These are phyloP conservation scores for Bolboschoenoplectus hybrid DNA, from an alignment of 202 grass and related monocot species.

Conservation along the genomic window DNA sequence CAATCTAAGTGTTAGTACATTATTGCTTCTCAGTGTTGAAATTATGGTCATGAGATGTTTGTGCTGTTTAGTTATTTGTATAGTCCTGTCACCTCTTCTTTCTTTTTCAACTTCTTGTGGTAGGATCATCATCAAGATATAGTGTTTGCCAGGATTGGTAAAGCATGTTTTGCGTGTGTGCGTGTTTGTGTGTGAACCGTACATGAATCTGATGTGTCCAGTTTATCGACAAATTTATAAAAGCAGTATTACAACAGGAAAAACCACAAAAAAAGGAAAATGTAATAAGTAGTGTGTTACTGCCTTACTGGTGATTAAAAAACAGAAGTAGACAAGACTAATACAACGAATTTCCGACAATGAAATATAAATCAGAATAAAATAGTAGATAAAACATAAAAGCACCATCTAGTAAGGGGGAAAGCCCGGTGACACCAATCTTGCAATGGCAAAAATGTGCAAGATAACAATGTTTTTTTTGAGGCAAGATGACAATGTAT, in stretches of 20 bases:
- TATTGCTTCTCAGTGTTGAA: not conserved
- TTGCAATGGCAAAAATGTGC: too few species aligned
- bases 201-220: not conserved
- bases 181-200: not conserved
- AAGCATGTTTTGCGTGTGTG: not conserved
- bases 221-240: not conserved
- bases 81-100: constrained; percentile 24
- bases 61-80: constrained; percentile 34
- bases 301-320: not conserved
- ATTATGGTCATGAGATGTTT: constrained; percentile 24
- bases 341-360: not conserved
- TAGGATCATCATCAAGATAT: constrained; percentile 14
- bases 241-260: not conserved
- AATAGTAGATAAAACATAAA: not conserved
- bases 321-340: not conserved
- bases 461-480: too few species aligned
- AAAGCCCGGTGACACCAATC: too few species aligned
- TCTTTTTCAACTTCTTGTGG: not conserved
- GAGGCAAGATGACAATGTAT: too few species aligned
- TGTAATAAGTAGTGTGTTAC: not conserved
- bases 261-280: not conserved
- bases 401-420: too few species aligned
- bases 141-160: not conserved
- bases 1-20: constrained; percentile 15
- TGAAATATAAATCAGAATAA: not conserved